Percentiles rank a stretch among this genome's conserved stretches.
Conservation (phyloP, 2,329 filamentous ascomycete genomes). For the Fusarium ambrosium region DNA sequence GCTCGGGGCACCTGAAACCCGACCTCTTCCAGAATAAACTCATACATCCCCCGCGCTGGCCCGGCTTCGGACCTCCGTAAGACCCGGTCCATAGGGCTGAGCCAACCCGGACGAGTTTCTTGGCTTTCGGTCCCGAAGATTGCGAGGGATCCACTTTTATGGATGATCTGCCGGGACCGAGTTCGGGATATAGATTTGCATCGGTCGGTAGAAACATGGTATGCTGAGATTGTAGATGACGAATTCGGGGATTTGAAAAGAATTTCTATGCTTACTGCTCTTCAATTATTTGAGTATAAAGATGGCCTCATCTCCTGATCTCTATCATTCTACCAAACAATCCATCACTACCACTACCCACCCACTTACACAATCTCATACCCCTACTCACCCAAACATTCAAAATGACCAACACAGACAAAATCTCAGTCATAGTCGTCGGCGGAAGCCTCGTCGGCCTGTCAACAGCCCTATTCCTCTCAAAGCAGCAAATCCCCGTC, state of each 20-base stretch:
- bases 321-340: not conserved
- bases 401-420: constrained; percentile 1
- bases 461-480: constrained; percentile 54
- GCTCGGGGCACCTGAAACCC: not conserved
- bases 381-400: not conserved
- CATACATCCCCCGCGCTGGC: not conserved
- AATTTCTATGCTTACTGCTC: not conserved
- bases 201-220: not conserved
- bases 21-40: not conserved
- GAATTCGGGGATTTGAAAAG: not conserved
- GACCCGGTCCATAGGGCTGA: not conserved
- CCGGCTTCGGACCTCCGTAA: not conserved
- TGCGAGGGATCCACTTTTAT: not conserved
- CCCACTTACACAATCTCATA: not conserved
- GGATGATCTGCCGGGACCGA: not conserved
- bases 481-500: constrained; percentile 47
- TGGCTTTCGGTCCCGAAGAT: not conserved
- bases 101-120: not conserved
- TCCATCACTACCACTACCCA: not conserved
- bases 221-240: not conserved
- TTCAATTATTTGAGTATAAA: not conserved
- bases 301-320: not conserved
- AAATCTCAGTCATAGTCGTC: constrained; percentile 52
- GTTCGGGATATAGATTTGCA: not conserved
- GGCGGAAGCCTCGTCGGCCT: constrained; percentile 58